Conservation (phyloP, 2,329 filamentous ascomycete species). For the Aspergillus ruber region DNA sequence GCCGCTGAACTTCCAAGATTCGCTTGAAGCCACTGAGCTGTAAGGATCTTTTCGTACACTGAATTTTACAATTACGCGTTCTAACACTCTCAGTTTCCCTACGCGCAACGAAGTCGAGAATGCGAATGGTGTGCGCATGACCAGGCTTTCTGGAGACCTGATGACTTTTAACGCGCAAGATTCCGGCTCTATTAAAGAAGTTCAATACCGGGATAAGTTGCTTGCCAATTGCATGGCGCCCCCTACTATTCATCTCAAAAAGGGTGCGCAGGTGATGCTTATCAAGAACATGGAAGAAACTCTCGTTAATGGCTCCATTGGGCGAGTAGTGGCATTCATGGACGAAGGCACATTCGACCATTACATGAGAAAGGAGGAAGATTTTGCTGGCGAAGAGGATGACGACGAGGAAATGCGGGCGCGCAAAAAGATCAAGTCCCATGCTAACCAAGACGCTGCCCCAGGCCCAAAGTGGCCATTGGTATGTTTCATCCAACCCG, state of each 20-base stretch:
- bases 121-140: conserved; percentile 72
- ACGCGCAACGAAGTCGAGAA: conserved; percentile 83
- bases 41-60: conserved; percentile 30
- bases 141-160: conserved; percentile 60
- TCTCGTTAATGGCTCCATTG: conserved; percentile 89
- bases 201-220: conserved; percentile 64
- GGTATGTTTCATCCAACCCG: conserved; percentile 73
- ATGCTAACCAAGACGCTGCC: conserved; percentile 44
- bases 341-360: conserved; percentile 56
- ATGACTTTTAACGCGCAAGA: conserved; percentile 70
- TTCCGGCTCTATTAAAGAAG: conserved; percentile 61
- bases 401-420: conserved; percentile 40
- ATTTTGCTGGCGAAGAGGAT: conserved; percentile 46
- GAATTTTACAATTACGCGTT: not conserved
- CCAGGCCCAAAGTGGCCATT: conserved; percentile 64
- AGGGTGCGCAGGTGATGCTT: conserved; percentile 96
- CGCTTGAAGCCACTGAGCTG: conserved; percentile 77
- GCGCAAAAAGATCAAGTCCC: conserved; percentile 52
- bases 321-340: conserved; percentile 79
- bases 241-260: conserved; percentile 70
- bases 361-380: conserved; percentile 53
- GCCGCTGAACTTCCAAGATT: conserved; percentile 65
- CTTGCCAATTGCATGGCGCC: conserved; percentile 92
- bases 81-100: conserved; percentile 58
- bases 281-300: conserved; percentile 97